Conservation (phyloP, 768 basidiomycete species). For the Neoboletus brunneissimus region DNA sequence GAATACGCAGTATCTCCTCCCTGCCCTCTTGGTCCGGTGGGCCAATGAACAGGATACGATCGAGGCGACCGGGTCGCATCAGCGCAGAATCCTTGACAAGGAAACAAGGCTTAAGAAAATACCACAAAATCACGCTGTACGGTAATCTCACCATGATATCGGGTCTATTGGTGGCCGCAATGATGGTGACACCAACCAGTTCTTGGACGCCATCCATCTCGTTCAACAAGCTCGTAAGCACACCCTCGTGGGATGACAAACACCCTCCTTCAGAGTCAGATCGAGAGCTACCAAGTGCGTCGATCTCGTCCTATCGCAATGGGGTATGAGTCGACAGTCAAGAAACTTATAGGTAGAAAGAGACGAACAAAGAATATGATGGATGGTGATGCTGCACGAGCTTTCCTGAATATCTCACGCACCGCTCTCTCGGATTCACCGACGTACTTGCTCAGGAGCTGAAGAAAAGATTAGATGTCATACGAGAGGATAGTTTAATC, state of each 20-base stretch:
- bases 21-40: slow-evolving; percentile 81
- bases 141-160: slow-evolving; percentile 71
- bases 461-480: slow-evolving; percentile 5
- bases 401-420: slow-evolving; percentile 93
- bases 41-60: slow-evolving; percentile 91
- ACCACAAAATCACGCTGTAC: not conserved
- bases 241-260: slow-evolving; percentile 73
- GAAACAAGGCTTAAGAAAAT: not conserved
- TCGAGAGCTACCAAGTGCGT: slow-evolving; percentile 84
- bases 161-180: slow-evolving; percentile 95
- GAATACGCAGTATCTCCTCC: slow-evolving; percentile 81
- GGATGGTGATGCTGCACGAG: slow-evolving; percentile 88
- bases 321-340: not conserved
- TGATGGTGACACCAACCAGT: slow-evolving; percentile 88
- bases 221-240: slow-evolving; percentile 88
- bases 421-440: slow-evolving; percentile 96
- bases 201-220: slow-evolving; percentile 99
- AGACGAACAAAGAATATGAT: slow-evolving; percentile 90
- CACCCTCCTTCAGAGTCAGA: slow-evolving; percentile 51
- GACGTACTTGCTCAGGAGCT: slow-evolving; percentile 96
- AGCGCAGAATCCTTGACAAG: slow-evolving; percentile 79
- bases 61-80: slow-evolving; percentile 92
- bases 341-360: not conserved
- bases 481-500: not conserved
- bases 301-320: slow-evolving; percentile 83